Evolutionary conservation across 2,329 filamentous ascomycete species (phyloP).

Genomic region (Colletotrichum horii): DNA sequence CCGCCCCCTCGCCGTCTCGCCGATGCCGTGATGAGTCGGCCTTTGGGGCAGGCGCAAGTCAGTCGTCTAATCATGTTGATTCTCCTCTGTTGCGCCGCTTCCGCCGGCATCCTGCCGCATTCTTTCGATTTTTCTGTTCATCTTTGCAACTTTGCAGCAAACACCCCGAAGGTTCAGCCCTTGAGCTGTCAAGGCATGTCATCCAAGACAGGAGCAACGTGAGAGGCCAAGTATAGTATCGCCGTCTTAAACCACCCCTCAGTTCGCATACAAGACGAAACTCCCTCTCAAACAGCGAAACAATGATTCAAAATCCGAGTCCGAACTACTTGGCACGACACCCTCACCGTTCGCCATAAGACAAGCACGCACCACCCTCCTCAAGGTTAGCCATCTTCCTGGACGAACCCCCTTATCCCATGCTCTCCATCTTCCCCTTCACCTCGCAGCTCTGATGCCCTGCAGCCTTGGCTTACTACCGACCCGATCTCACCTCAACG

Average conservation of each 20-base stretch:
- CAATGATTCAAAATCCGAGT: neutral
- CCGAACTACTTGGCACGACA: constrained; percentile 10
- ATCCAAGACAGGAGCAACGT: neutral
- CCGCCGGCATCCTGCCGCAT: constrained; percentile 3
- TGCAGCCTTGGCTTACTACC: neutral
- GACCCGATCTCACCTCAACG: neutral
- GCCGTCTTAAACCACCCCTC: neutral
- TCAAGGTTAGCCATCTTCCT: neutral
- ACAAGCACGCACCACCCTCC: neutral
- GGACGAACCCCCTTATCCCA: neutral
- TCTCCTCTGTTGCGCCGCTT: neutral
- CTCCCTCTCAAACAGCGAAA: neutral
- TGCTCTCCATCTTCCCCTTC: neutral
- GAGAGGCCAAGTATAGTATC: neutral
- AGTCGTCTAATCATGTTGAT: neutral
- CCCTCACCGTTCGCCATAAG: neutral
- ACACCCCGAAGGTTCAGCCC: neutral
- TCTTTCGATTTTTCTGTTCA: neutral
- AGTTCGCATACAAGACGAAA: neutral
- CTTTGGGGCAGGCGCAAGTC: neutral
- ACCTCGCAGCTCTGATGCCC: neutral
- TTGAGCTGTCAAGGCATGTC: neutral
- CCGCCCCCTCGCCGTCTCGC: neutral
- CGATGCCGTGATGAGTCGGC: neutral
- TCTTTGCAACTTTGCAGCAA: neutral